phyloP scores from a whole-genome alignment of 768 basidiomycete species.

The Pholiota molesta region DNA sequence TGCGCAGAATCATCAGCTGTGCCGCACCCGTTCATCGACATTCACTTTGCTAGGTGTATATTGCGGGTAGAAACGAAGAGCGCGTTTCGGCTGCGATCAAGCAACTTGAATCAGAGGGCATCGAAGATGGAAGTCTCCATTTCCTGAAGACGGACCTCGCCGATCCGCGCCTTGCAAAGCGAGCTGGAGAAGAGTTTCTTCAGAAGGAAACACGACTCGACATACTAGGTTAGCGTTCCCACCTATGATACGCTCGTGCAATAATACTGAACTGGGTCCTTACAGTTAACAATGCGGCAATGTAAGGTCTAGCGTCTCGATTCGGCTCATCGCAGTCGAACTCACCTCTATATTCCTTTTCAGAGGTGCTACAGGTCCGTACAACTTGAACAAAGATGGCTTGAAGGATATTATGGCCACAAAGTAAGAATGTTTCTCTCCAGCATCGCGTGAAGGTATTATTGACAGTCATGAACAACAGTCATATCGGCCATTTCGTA shows the following conservation, averaged over 20 bases:
- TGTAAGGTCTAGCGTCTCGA: slow-evolving; percentile 8
- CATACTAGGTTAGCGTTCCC: slow-evolving; percentile 36
- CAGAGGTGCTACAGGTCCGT: slow-evolving; percentile 18
- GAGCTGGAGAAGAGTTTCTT: slow-evolving; percentile 39
- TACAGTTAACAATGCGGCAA: slow-evolving; percentile 27
- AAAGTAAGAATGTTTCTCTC: slow-evolving; percentile 10
- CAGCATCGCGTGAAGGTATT: no score
- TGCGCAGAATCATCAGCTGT: slow-evolving; percentile 18
- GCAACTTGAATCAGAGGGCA: slow-evolving; percentile 34
- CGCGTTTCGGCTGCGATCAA: slow-evolving; percentile 25
- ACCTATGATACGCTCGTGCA: neutral
- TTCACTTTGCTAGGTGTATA: slow-evolving; percentile 17
- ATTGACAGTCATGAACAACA: neutral
- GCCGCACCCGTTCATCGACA: neutral
- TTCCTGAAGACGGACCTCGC: slow-evolving; percentile 43
- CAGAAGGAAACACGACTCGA: slow-evolving; percentile 44
- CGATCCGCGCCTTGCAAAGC: slow-evolving; percentile 35
- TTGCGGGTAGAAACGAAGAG: slow-evolving; percentile 23
- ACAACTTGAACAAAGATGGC: slow-evolving; percentile 15
- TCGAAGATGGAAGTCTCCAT: slow-evolving; percentile 33
- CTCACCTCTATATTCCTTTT: neutral
- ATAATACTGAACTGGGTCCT: neutral
- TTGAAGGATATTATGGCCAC: slow-evolving; percentile 20
- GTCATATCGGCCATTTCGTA: slow-evolving; percentile 34
- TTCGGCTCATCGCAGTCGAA: no score